These are phyloP conservation scores for Hyaloscypha bicolor DNA, from an alignment of 495 filamentous ascomycete genomes.

Conservation along the genomic window DNA sequence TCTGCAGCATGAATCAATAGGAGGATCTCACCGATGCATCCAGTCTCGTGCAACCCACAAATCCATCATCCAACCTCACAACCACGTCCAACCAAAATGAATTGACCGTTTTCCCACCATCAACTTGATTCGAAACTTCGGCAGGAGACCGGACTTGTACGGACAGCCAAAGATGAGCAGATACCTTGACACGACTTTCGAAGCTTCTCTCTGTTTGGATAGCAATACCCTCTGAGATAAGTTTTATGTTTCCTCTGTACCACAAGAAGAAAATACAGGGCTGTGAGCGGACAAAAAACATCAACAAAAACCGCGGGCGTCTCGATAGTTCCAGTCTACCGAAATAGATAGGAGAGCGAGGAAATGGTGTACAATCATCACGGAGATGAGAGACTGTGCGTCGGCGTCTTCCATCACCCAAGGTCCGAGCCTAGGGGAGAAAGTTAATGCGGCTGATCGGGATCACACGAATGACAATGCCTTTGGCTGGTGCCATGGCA, in stretches of 20 bases:
- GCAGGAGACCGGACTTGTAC: constrained; percentile 40
- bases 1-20: constrained; percentile 24
- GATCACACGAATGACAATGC: constrained; percentile 35
- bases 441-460: constrained; percentile 71
- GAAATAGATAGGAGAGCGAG: constrained; percentile 28
- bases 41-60: constrained; percentile 36
- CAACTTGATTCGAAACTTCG: constrained; percentile 40
- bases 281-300: constrained; percentile 78
- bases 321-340: constrained; percentile 14
- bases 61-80: neutral
- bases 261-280: constrained; percentile 18
- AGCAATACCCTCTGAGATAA: constrained; percentile 79
- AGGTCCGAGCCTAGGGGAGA: constrained; percentile 57
- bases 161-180: constrained; percentile 33
- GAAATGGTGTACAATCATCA: constrained; percentile 38
- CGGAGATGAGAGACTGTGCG: constrained; percentile 38
- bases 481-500: constrained; percentile 56
- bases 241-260: constrained; percentile 85
- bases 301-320: constrained; percentile 75
- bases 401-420: constrained; percentile 68
- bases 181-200: constrained; percentile 23
- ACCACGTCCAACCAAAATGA: constrained; percentile 18
- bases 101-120: constrained; percentile 36
- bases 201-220: constrained; percentile 63
- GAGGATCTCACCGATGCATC: constrained; percentile 35